phyloP scores from a whole-genome alignment of 129 eudicot species.

The Deinandra increscens region DNA sequence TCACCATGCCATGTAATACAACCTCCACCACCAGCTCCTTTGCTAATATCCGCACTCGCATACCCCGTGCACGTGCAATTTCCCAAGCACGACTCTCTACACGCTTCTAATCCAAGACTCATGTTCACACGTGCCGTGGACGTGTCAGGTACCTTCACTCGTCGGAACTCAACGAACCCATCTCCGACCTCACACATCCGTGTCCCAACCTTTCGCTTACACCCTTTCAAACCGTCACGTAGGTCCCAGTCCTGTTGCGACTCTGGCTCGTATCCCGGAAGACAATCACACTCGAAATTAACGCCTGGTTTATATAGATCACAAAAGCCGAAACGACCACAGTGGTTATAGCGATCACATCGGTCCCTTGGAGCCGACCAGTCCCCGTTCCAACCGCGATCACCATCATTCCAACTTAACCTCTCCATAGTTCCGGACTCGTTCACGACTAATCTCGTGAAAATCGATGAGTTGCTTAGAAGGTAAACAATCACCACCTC shows the following conservation, averaged over 20 bases:
- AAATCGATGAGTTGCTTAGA: slow-evolving; percentile 31
- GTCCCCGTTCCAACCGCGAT: slow-evolving; percentile 28
- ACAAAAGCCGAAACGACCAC: slow-evolving; percentile 44
- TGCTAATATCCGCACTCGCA: slow-evolving; percentile 31
- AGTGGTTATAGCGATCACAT: slow-evolving; percentile 42
- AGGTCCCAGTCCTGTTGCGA: slow-evolving; percentile 38
- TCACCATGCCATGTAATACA: slow-evolving; percentile 46
- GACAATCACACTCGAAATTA: slow-evolving; percentile 40
- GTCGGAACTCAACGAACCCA: slow-evolving; percentile 40
- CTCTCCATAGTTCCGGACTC: slow-evolving; percentile 31
- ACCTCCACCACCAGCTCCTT: slow-evolving; percentile 33
- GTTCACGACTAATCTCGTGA: slow-evolving; percentile 34
- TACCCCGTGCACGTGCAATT: slow-evolving; percentile 61
- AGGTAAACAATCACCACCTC: slow-evolving; percentile 20
- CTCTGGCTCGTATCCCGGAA: slow-evolving; percentile 47
- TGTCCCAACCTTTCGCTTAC: slow-evolving; percentile 28
- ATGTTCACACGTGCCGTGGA: slow-evolving; percentile 34
- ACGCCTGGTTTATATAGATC: slow-evolving; percentile 11
- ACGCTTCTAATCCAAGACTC: slow-evolving; percentile 39
- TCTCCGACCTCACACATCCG: slow-evolving; percentile 27
- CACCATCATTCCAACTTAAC: slow-evolving; percentile 29
- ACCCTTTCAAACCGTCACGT: slow-evolving; percentile 49
- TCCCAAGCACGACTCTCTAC: slow-evolving; percentile 37
- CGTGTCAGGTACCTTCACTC: slow-evolving; percentile 49
- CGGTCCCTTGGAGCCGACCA: slow-evolving; percentile 38